Evolutionary conservation across 768 basidiomycete genomes (phyloP).

Genomic region (Lyophyllum shimeji): DNA sequence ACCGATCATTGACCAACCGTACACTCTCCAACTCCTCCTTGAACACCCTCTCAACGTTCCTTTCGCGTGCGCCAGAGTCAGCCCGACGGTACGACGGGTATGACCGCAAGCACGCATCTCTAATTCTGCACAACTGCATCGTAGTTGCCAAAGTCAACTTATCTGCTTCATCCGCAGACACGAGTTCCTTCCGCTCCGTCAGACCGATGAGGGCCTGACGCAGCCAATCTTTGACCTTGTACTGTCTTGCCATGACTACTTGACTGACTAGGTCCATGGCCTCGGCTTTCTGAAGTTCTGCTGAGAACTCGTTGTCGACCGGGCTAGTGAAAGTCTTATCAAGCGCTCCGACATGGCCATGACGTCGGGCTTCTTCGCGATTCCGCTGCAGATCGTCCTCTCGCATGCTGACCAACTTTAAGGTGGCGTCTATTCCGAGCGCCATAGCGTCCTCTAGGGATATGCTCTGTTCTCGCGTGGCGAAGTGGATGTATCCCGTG

Average conservation of each 20-base stretch:
- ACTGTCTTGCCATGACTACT: conserved; percentile 1
- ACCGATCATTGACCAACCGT: neutral
- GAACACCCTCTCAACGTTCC: neutral
- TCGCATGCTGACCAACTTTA: neutral
- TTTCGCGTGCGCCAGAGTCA: neutral
- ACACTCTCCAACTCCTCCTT: neutral
- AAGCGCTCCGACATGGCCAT: neutral
- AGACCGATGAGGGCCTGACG: conserved; percentile 7
- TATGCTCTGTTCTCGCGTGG: neutral
- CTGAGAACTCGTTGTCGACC: neutral
- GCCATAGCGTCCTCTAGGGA: neutral
- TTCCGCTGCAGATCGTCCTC: neutral
- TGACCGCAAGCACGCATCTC: neutral
- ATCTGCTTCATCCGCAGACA: conserved; percentile 2
- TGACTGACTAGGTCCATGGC: neutral
- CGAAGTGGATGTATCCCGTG: neutral
- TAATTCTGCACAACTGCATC: neutral
- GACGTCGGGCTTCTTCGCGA: neutral
- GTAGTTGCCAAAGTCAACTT: conserved; percentile 4
- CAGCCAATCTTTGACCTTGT: conserved; percentile 1
- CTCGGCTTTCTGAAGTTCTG: neutral
- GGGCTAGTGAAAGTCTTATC: neutral
- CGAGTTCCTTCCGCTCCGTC: neutral
- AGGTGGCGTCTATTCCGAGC: conserved; percentile 2
- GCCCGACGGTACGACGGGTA: neutral